Base-by-base conservation (phyloP, 2,329 filamentous ascomycete species). In the Alternaria brassicae region DNA sequence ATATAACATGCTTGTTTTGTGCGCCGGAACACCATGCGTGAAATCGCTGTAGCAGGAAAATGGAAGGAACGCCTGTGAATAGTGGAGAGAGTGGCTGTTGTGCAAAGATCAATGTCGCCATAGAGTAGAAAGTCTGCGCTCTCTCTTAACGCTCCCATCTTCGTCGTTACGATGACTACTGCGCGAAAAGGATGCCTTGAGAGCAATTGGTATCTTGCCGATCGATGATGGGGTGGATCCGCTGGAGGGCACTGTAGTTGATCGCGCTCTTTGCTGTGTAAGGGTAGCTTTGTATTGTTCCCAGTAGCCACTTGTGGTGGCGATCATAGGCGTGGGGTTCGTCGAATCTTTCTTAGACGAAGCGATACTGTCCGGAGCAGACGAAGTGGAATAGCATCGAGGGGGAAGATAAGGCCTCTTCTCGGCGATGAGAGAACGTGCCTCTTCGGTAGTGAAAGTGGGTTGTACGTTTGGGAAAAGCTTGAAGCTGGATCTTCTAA, bases 1-100 rank as follows among this genome's bases (percentile, higher is more conserved):
- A 69, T 69, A 66, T 56, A 66, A 61, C 66, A 59, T 42, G 48
- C 25, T 44, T 28, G 42, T 60, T 57, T 49, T 30, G 21, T 37
- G 54, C 27, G n/a, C 40, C 42, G 12, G 30, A 40, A 54, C 37
- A 27, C 49, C 34, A 37, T n/a, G 39, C 15, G 39, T 42, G 23
- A 9, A 53, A n/a, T 49, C 41, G 41, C 25, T 47, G 10, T 13
- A n/a, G 30, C 25, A 10, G 12, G 3, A 32, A 45, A 8, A 44
- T n/a, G 45, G 13, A 52, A 44, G 6, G n/a, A 45, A 25, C 28
- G 8, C 10, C 3, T 8, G 4, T 19, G 13, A 3, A 23, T 21
- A 6, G 13, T 36, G 23, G 21, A 36, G 36, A 36, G 13, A 9
- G 25, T 54, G 4, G 25, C 19, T 23, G 5, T 25, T 17, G 13